phyloP scores from a whole-genome alignment of 179 eudicot genomes.

The Silene coronaria region DNA sequence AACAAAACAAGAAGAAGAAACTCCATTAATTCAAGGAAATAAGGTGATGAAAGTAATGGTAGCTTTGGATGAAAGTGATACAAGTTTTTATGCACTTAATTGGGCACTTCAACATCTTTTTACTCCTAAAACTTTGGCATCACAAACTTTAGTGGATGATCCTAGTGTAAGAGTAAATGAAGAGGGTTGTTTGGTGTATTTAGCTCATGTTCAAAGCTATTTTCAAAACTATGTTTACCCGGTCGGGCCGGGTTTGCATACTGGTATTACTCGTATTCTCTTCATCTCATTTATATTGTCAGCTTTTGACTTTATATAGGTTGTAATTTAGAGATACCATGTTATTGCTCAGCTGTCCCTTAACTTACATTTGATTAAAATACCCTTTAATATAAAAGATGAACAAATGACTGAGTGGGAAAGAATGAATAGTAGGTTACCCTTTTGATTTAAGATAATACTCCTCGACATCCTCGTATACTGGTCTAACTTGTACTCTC shows the following conservation, averaged over 20 bases:
- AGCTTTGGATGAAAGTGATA: conserved; percentile 46
- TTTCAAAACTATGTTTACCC: conserved; percentile 46
- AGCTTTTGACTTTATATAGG: neutral
- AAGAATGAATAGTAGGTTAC: too few species aligned
- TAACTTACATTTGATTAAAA: too few species aligned
- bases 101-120: conserved; percentile 48
- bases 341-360: too few species aligned
- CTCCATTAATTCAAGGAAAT: conserved; percentile 4
- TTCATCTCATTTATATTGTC: neutral
- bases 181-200: conserved; percentile 33
- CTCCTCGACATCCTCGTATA: too few species aligned
- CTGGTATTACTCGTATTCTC: conserved; percentile 1
- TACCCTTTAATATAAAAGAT: too few species aligned
- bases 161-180: conserved; percentile 5
- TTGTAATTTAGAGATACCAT: too few species aligned
- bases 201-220: conserved; percentile 48
- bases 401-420: too few species aligned
- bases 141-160: neutral
- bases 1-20: conserved; percentile 13
- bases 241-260: conserved; percentile 44
- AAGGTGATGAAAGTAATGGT: conserved; percentile 35
- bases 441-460: too few species aligned
- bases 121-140: conserved; percentile 1
- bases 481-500: too few species aligned
- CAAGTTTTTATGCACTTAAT: conserved; percentile 48